Evolutionary conservation across 2,329 filamentous ascomycete species (phyloP), one percentile per base, ranked within the genome.

Genomic region (Nemania bipapillata): DNA sequence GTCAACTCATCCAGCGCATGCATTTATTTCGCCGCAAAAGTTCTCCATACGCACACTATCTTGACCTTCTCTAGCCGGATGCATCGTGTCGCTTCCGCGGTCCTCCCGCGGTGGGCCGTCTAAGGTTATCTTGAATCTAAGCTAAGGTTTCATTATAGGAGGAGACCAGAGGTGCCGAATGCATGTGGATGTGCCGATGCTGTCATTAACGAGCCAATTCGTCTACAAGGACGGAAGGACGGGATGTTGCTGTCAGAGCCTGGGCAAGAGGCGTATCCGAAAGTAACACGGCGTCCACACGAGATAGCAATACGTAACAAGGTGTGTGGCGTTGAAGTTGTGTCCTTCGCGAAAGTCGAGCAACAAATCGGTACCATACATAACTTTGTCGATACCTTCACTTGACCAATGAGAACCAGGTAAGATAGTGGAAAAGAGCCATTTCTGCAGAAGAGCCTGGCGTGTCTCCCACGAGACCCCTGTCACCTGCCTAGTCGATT

Each of bases 1-100:
- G 58, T 63, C 66, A 72, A 71, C 68, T 71, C 72, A 70, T 72
- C 67, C 63, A 72, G 68, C 69, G 71, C 66, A 71, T 71, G 74
- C 70, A 75, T 73, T 74, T 75, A 75, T 76, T 75, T 74, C 72
- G 74, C 75, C 74, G 77, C 76, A 78, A 74, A 74, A 65, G 69
- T 70, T 73, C 70, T 72, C 72, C 71, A 68, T 72, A 79, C 79
- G 79, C 78, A 78, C 77, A 81, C 81, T 79, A 80, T 79, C 75
- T 74, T 73, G 78, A 77, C 53, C 45, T 75, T 77, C 72, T 52
- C 52, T 74, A 74, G 65, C 77, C 80, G 81, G 81, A 79, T 80
- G 74, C 71, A 70, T 70, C 72, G 61, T 76, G 70, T 70, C 80
- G 78, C 78, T 80, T 82, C 81, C 81, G 77, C 81, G 81, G 74